Base-by-base conservation (phyloP, 495 filamentous ascomycete species). In the Hyaloscypha finlandica region DNA sequence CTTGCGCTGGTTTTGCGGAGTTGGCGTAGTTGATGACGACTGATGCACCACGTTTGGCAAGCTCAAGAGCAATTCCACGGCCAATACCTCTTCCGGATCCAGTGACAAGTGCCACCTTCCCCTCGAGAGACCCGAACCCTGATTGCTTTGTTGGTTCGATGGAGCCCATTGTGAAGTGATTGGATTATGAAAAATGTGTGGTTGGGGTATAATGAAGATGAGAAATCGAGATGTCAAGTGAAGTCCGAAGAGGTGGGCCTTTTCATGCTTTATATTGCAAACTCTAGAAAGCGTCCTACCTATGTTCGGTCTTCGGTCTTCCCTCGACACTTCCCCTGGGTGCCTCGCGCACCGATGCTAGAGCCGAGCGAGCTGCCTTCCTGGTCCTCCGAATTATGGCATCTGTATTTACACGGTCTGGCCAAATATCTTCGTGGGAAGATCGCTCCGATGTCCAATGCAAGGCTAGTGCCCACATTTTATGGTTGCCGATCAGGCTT, bases 11-110 rank as follows among this genome's bases (percentile, higher is more conserved):
- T 14, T 79, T 77, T 20, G 83, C 81, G 68, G 83, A 86, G 68
- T 85, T 85, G 65, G 86, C 85, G 77, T 92, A 94, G 85, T 94
- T 94, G 78, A 94, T 84, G 48, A 91, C 83, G 32, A 94, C 86
- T 56, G 84, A 87, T 55, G 88, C 88, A 8, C 90, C 90, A 69
- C 89, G 87, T 69, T 83, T 83, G 68, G 85, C 91, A 53, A 94
- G 87, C 76, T 93, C 91, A 22, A 92, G 82, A 42, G 90, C 91
- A 68, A 92, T 90, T 35, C 87, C 89, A 20, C 84, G 81, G 59
- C 91, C 91, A 73, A 94, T 92, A 45, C 90, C 90, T 16, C 90
- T 88, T 32, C 86, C 84, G 69, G 85, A 84, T 20, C 90, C 91
- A 22, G 91, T 93, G 67, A 94, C 82, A 37, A 92, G 81, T 57